Evolutionary conservation across 139 green algal species (phyloP).

Genomic region (Dunaliella primolecta): DNA sequence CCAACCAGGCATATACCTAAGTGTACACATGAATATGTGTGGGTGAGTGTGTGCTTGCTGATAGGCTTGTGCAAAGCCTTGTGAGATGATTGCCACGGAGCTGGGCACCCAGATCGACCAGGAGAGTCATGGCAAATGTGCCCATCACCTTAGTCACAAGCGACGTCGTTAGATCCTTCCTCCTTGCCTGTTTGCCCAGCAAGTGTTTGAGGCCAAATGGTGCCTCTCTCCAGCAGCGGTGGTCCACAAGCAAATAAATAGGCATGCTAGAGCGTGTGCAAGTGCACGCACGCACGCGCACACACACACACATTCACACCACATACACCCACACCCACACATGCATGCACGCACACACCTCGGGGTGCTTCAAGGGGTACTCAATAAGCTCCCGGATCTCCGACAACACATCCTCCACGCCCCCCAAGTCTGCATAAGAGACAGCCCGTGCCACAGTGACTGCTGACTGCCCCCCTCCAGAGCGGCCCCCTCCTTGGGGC

Average conservation of each 20-base stretch:
- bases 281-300: not conserved
- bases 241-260: too few relatives aligned
- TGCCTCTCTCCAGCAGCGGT: too few relatives aligned
- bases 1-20: slow-evolving; percentile 86
- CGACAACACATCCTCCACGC: slow-evolving; percentile 74
- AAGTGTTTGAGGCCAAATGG: too few relatives aligned
- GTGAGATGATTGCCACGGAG: too few relatives aligned
- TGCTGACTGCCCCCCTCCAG: slow-evolving; percentile 10
- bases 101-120: too few relatives aligned
- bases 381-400: slow-evolving; percentile 86
- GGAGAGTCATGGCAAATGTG: too few relatives aligned
- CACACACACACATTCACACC: not conserved
- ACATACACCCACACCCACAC: not conserved
- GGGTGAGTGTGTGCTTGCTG: not conserved
- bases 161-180: too few relatives aligned
- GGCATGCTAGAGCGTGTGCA: too few relatives aligned
- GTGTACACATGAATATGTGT: not conserved
- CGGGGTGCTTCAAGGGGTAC: slow-evolving; percentile 85
- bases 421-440: slow-evolving; percentile 78
- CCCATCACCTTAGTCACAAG: too few relatives aligned
- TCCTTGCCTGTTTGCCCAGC: too few relatives aligned
- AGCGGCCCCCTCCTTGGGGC: not conserved
- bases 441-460: slow-evolving; percentile 35
- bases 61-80: not conserved
- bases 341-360: slow-evolving; percentile 49